Conservation (phyloP, 352 stramenopile species). For the Globisporangium apiculatum region DNA sequence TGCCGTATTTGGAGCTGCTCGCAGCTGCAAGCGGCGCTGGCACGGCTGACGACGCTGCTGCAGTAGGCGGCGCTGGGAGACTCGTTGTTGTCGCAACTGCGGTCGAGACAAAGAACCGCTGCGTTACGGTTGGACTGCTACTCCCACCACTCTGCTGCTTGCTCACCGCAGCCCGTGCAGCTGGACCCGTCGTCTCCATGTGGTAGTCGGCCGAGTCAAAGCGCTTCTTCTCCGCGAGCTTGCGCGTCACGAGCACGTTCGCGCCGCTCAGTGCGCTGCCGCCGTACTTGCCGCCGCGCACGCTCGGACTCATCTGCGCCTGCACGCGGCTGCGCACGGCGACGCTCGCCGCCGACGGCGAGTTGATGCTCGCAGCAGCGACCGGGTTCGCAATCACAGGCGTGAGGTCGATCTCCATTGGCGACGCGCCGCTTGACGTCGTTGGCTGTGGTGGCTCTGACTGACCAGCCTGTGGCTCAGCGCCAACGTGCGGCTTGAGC, state of each 20-base stretch:
- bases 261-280: conserved; percentile 17
- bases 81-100: background rate
- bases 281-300: conserved; percentile 39
- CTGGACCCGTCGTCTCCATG: conserved; percentile 12
- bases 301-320: conserved; percentile 53
- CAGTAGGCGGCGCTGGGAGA: background rate
- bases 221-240: conserved; percentile 28
- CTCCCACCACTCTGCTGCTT: background rate
- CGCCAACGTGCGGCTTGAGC: conserved; percentile 4
- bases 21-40: conserved; percentile 3
- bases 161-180: background rate
- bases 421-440: conserved; percentile 2
- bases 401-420: conserved; percentile 25
- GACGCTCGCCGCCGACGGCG: conserved; percentile 30
- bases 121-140: background rate
- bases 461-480: no score
- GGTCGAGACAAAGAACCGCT: conserved; percentile 4
- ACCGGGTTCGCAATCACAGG: conserved; percentile 5
- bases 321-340: conserved; percentile 13
- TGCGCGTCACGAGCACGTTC: conserved; percentile 27
- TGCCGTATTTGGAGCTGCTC: conserved; percentile 44
- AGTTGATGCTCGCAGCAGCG: conserved; percentile 24
- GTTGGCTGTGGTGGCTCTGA: no score
- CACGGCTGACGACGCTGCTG: background rate
- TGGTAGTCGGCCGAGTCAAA: conserved; percentile 33